These are phyloP conservation scores for Rhodotorula taiwanensis DNA, from an alignment of 768 basidiomycete genomes.

Conservation along the genomic window DNA sequence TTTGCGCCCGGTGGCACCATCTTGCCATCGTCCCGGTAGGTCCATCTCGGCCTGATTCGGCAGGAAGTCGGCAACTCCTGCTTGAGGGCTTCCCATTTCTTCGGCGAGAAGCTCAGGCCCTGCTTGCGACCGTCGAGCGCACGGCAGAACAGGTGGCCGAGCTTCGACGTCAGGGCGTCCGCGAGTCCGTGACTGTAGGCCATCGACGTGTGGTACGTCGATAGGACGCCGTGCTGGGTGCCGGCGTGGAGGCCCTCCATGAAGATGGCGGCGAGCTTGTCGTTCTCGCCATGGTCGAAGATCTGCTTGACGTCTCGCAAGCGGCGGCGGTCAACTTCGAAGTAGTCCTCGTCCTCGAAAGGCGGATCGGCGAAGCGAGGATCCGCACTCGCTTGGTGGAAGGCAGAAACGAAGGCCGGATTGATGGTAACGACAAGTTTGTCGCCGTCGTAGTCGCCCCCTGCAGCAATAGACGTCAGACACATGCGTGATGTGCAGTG, in stretches of 20 bases:
- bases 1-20: not conserved
- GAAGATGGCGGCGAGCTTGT: not conserved
- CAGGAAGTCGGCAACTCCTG: constrained; percentile 1
- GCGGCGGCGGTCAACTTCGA: constrained; percentile 13
- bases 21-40: constrained; percentile 4
- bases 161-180: constrained; percentile 9
- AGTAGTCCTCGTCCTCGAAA: constrained; percentile 28
- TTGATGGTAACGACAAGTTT: constrained; percentile 18
- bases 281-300: not conserved
- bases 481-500: no score
- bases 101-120: constrained; percentile 14
- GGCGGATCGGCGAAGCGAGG: constrained; percentile 25
- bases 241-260: constrained; percentile 7
- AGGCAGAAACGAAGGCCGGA: not conserved
- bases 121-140: constrained; percentile 34
- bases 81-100: constrained; percentile 10
- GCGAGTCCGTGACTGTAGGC: constrained; percentile 17
- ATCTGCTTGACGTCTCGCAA: constrained; percentile 1
- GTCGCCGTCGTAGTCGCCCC: constrained; percentile 14
- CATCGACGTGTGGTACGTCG: constrained; percentile 13
- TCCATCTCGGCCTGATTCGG: constrained; percentile 5
- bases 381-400: not conserved
- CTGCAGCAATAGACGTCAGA: not conserved
- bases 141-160: constrained; percentile 25
- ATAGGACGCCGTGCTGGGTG: constrained; percentile 9